Percentiles rank a stretch among this genome's conserved stretches.
These are phyloP conservation scores for Anthostomella pinea DNA, from an alignment of 2,329 filamentous ascomycete genomes.

Conservation along the genomic window DNA sequence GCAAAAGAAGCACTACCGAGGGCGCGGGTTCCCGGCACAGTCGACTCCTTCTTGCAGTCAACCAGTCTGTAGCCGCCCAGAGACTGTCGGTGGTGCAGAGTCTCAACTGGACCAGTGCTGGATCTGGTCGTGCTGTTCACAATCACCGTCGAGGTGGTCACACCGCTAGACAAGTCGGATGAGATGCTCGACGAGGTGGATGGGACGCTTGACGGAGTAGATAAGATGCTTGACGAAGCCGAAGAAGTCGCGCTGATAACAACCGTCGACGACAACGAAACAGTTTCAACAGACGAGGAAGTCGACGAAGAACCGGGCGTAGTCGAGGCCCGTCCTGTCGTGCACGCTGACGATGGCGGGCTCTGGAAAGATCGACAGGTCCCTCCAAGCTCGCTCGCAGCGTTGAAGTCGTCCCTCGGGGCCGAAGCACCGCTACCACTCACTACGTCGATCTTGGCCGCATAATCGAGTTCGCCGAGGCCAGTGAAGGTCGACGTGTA, in stretches of 20 bases:
- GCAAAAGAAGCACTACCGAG: conserved; percentile 39
- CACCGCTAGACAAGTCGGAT: not conserved
- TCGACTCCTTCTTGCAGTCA: conserved; percentile 49
- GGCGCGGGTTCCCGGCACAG: conserved; percentile 37
- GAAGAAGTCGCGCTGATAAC: conserved; percentile 6
- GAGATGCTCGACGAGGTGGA: conserved; percentile 3
- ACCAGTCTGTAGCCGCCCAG: conserved; percentile 44
- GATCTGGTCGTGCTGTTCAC: conserved; percentile 28
- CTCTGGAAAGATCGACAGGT: conserved; percentile 42
- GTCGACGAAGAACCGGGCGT: conserved; percentile 13
- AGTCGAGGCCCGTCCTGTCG: conserved; percentile 18
- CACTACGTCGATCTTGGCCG: conserved; percentile 45
- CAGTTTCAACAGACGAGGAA: conserved; percentile 17
- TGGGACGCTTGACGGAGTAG: conserved; percentile 1
- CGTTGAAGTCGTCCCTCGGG: conserved; percentile 48
- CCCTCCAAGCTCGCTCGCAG: conserved; percentile 41
- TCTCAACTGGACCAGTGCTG: conserved; percentile 28
- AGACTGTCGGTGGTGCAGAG: conserved; percentile 35
- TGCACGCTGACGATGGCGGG: conserved; percentile 29
- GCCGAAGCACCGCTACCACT: conserved; percentile 36
- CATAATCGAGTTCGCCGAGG: conserved; percentile 42
- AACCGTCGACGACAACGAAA: conserved; percentile 22
- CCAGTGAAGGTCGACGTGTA: conserved; percentile 43
- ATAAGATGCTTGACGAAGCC: conserved; percentile 1
- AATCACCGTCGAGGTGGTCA: conserved; percentile 9